A percentile compares a stretch with the other conserved stretches of the same genome.
Evolutionary conservation across 305 asterid species (phyloP).

Genomic region (Solanum hybrid): DNA sequence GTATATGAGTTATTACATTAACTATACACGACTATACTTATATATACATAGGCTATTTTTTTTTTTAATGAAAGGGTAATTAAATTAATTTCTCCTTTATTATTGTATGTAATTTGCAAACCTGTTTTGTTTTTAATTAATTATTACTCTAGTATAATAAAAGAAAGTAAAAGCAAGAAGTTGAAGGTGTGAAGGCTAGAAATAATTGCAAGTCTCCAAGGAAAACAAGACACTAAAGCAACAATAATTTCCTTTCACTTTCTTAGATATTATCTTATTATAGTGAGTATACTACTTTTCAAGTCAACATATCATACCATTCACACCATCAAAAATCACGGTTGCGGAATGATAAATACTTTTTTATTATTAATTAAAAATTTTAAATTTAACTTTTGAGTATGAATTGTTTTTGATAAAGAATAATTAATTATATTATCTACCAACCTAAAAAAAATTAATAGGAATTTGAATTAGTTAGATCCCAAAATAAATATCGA

Average conservation of each 20-base stretch:
- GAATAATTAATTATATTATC: neutral
- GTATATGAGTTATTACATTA: neutral
- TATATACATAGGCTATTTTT: neutral
- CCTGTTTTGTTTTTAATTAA: neutral
- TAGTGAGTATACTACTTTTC: neutral
- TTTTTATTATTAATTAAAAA: neutral
- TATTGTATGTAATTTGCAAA: neutral
- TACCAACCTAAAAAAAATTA: rapidly evolving
- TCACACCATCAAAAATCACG: neutral
- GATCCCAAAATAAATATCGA: rapidly evolving
- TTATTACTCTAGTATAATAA: neutral
- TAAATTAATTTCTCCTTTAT: neutral
- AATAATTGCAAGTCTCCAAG: neutral
- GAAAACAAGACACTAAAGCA: neutral
- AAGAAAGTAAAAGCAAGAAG: neutral
- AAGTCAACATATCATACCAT: neutral
- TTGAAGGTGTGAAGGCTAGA: neutral
- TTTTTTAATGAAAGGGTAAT: neutral
- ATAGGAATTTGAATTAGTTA: rapidly evolving
- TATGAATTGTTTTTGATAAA: neutral
- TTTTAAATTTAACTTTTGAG: neutral
- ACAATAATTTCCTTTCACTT: neutral
- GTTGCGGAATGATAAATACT: neutral
- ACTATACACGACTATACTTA: neutral
- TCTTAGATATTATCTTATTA: neutral